Evolutionary conservation across 805 yeast species (phyloP), one percentile per base, ranked within the genome.

Genomic region (Saturnispora silvae): DNA sequence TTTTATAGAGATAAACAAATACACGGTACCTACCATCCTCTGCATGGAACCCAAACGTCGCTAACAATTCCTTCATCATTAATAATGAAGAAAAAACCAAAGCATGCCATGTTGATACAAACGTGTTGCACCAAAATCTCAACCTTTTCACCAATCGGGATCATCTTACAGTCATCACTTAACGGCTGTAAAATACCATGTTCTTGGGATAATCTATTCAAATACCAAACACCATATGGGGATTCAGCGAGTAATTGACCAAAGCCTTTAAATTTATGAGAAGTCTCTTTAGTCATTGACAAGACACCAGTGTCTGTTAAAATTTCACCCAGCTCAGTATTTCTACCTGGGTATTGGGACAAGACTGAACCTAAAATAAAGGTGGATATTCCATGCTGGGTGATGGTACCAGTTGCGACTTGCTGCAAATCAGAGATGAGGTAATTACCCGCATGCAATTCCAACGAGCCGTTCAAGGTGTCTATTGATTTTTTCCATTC

Each of bases 391-490:
- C 66, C 60, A 1, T 59, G 56, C 15, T 52, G 49, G 1, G 57
- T 48, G 11, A 78, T 64, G 45, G 80, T 72, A 0, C 72, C 72
- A 0, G 92, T 82, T 10, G 82, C 69, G n/a, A 75, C 65, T 52
- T 82, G 92, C 52, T 82, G 94, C 37, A 80, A 57, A 51, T 82
- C 94, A 49, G 81, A 74, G 50, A 76, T 68, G 3, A 78, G 68
- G 50, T 77, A 81, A 51, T 81, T 81, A 10, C 94, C 94, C n/a
- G 89, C 87, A 52, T 81, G 94, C 14, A 81, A 52, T 50, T 81
- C 92, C 28, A 81, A 56, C 1, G 52, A 49, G 4, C 76, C 77
- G 25, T 40, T 44, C 45, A 45, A 46, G 27, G 46, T 27, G 16
- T 48, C 37, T 2, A 49, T 33, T 16, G 31, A 36, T 19, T 42